Conservation (phyloP, 805 yeast species). For the Myxozyma geophila region DNA sequence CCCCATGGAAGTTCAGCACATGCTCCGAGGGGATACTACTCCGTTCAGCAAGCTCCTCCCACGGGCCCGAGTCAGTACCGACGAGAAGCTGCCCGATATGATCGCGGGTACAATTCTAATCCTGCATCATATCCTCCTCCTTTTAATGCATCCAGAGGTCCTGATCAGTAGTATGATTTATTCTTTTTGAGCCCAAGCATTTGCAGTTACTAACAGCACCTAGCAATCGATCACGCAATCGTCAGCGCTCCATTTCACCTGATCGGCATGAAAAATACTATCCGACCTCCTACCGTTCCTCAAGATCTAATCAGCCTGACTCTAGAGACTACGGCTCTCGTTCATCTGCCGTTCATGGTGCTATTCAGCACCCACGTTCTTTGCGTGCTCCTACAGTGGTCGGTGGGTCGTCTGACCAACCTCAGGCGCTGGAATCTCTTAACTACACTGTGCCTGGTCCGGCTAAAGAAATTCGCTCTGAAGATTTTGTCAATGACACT, state of each 20-base stretch:
- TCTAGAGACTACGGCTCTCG: conserved; percentile 5
- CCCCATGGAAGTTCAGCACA: neutral
- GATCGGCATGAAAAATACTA: conserved; percentile 21
- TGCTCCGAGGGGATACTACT: conserved; percentile 12
- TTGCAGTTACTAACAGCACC: neutral
- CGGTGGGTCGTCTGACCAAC: conserved; percentile 33
- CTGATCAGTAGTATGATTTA: conserved; percentile 2
- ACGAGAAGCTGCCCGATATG: conserved; percentile 2
- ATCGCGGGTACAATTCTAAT: conserved; percentile 4
- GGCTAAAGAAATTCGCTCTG: conserved; percentile 27
- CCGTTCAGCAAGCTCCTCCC: neutral
- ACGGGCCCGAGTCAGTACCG: neutral
- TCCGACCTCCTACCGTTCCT: conserved; percentile 9
- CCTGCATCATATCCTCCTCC: conserved; percentile 6
- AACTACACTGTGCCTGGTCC: conserved; percentile 37
- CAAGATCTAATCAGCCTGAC: neutral
- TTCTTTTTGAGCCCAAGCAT: neutral
- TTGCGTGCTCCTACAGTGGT: neutral
- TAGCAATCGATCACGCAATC: conserved; percentile 10
- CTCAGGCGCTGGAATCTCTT: conserved; percentile 35
- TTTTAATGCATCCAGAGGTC: neutral
- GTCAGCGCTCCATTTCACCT: conserved; percentile 32
- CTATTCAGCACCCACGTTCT: neutral
- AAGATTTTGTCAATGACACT: conserved; percentile 31
- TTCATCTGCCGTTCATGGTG: neutral